Percentiles rank a stretch among this genome's conserved stretches.
These are phyloP conservation scores for Cyamopsis tetragonoloba DNA, from an alignment of 306 rosid genomes.

Conservation along the genomic window DNA sequence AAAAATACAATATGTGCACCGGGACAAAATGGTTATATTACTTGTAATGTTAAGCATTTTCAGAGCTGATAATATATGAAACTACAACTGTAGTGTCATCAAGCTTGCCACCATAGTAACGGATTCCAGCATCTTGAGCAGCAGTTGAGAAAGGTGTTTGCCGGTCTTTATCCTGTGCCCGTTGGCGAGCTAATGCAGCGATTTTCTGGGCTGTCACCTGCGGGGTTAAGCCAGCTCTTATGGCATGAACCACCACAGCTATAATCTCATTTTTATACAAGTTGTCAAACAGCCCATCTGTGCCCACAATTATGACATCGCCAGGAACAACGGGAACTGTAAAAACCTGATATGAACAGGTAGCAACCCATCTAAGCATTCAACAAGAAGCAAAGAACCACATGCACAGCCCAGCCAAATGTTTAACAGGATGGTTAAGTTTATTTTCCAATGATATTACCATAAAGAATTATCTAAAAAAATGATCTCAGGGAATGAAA, in stretches of 20 bases:
- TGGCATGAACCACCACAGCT: conserved; percentile 81
- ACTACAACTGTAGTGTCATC: conserved; percentile 93
- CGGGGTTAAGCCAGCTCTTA: conserved; percentile 72
- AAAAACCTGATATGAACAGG: conserved; percentile 66
- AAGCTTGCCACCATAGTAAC: conserved; percentile 91
- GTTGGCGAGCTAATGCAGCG: conserved; percentile 93
- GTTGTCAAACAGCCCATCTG: conserved; percentile 94
- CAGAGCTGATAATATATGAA: conserved; percentile 53
- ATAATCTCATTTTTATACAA: conserved; percentile 88
- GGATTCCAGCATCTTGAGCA: conserved; percentile 94
- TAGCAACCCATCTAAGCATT: conserved; percentile 13
- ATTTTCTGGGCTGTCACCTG: conserved; percentile 97
- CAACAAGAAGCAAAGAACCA: neutral
- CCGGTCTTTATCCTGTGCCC: conserved; percentile 80
- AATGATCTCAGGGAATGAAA: neutral
- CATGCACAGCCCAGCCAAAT: neutral
- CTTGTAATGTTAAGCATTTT: conserved; percentile 28
- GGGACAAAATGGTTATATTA: conserved; percentile 21
- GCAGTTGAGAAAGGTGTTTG: conserved; percentile 97
- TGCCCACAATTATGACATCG: conserved; percentile 83
- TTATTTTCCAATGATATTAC: neutral
- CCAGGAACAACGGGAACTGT: conserved; percentile 79
- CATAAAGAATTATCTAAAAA: neutral
- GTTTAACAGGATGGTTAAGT: neutral
- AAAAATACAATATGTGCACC: neutral